Evolutionary conservation across 805 yeast species (phyloP), one percentile per base, ranked within the genome.

Genomic region (Lachancea quebecensis): DNA sequence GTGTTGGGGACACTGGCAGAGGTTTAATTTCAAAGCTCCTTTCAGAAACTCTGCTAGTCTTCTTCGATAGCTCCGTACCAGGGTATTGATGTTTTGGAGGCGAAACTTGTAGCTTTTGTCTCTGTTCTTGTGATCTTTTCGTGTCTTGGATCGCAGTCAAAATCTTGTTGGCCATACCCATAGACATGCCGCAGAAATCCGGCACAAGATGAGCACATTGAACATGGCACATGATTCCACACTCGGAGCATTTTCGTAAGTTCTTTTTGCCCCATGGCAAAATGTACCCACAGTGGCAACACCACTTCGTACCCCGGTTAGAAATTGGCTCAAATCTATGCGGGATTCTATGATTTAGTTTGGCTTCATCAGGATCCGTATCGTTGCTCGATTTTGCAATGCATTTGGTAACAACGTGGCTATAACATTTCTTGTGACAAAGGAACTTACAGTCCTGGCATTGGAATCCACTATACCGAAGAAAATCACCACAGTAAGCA

Each of bases 281-380:
- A 42, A 93, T 81, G 61, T 88, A 88, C 50, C 99, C 99, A 75
- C 99, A 93, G 64, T 93, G 99, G 57, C 98, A 93, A 69, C 99
- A 93, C 99, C 99, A 93, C 61, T 91, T 90, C 2, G 99, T 95
- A 57, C 96, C 95, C 67, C 89, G 82, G 60, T 93, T 93, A 14
- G 93, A 77, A 25, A 81, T 78, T n/a, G 91, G 90, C 54, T 86
- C 96, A 64, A 91, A 91, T 62, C 96, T 79, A 64, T 93, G 99
- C 31, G 99, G 99, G 55, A 93, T 93, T 53, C 95, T 85, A 65
- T 93, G 98, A 59, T 93, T 93, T 64, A 93, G 77, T 64, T 86
- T 82, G 17, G 85, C 78, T 54, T 82, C 91, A 59, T 83, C 89
- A 2, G 79, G 73, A 59, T 81, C 86, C 37, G 72, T 65, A 49